phyloP scores from a whole-genome alignment of 2,329 filamentous ascomycete genomes.

The Dactylellina haptotyla region DNA sequence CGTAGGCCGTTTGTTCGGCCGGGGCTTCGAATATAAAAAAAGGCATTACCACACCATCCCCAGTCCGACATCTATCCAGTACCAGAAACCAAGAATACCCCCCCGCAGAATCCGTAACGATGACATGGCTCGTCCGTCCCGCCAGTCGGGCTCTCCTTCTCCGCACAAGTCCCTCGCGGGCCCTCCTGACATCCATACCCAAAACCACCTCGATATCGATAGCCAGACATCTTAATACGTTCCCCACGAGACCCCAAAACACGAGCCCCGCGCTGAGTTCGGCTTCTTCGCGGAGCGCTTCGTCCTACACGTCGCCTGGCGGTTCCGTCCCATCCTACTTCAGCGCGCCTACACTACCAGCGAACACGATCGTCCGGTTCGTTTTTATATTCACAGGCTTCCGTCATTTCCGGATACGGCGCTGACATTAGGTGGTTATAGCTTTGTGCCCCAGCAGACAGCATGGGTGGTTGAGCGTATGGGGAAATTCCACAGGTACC shows the following conservation, averaged over 20 bases:
- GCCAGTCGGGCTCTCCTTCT: constrained; percentile 19
- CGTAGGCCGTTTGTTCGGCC: too few relatives aligned
- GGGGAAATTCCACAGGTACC: constrained; percentile 85
- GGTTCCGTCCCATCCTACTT: constrained; percentile 33
- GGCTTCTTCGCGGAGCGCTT: constrained; percentile 21
- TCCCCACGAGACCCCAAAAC: constrained; percentile 36
- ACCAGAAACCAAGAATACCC: too few relatives aligned
- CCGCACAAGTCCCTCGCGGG: constrained; percentile 4
- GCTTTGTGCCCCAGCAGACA: constrained; percentile 97
- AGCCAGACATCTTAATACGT: constrained; percentile 19
- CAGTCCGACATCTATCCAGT: too few relatives aligned
- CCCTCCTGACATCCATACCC: constrained; percentile 6
- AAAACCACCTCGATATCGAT: constrained; percentile 39
- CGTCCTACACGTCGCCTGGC: constrained; percentile 23
- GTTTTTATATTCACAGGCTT: background rate
- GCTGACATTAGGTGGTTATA: constrained; percentile 27
- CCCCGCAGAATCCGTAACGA: constrained; percentile 6
- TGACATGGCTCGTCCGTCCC: constrained; percentile 29
- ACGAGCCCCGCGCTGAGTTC: background rate
- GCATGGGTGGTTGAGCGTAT: constrained; percentile 99
- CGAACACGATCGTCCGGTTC: constrained; percentile 86
- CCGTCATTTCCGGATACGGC: background rate
- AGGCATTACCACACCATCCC: too few relatives aligned
- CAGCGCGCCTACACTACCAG: constrained; percentile 70
- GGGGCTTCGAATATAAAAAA: too few relatives aligned